phyloP scores from a whole-genome alignment of 2,329 filamentous ascomycete genomes.

The Chaetoscypha palmicola region DNA sequence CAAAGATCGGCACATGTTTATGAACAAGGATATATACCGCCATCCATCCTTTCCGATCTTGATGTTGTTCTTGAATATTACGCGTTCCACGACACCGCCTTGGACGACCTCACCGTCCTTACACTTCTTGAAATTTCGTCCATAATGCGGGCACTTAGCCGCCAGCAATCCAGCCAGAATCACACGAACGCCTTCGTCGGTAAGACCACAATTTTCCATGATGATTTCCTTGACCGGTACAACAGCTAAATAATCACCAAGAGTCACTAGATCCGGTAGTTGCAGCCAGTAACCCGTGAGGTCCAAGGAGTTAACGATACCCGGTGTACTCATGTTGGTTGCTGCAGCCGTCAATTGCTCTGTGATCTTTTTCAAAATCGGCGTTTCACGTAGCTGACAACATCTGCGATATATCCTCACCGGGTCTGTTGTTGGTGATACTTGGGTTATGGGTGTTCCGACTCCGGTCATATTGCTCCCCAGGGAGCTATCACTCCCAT shows the following conservation, averaged over 20 bases:
- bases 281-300: conserved; percentile 80
- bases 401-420: conserved; percentile 89
- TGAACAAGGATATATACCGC: conserved; percentile 83
- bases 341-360: conserved; percentile 72
- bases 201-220: conserved; percentile 79
- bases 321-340: conserved; percentile 55
- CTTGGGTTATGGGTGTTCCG: conserved; percentile 45
- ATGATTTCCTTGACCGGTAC: conserved; percentile 84
- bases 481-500: conserved; percentile 51
- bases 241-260: conserved; percentile 90
- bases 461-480: conserved; percentile 26
- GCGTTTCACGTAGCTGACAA: conserved; percentile 87
- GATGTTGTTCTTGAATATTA: conserved; percentile 81
- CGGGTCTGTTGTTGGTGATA: conserved; percentile 79
- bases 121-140: conserved; percentile 9
- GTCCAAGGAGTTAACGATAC: conserved; percentile 77
- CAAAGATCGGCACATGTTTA: conserved; percentile 82
- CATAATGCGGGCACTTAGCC: conserved; percentile 58
- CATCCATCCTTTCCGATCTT: conserved; percentile 83
- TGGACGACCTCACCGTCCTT: conserved; percentile 24
- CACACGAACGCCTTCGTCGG: conserved; percentile 78
- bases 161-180: conserved; percentile 81
- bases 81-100: conserved; percentile 73
- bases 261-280: conserved; percentile 72
- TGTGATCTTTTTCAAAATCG: conserved; percentile 84